A percentile compares a stretch with the other conserved stretches of the same genome.
These are phyloP conservation scores for Agaricales sp. DNA, from an alignment of 1,284 basidiomycete species.

Conservation along the genomic window DNA sequence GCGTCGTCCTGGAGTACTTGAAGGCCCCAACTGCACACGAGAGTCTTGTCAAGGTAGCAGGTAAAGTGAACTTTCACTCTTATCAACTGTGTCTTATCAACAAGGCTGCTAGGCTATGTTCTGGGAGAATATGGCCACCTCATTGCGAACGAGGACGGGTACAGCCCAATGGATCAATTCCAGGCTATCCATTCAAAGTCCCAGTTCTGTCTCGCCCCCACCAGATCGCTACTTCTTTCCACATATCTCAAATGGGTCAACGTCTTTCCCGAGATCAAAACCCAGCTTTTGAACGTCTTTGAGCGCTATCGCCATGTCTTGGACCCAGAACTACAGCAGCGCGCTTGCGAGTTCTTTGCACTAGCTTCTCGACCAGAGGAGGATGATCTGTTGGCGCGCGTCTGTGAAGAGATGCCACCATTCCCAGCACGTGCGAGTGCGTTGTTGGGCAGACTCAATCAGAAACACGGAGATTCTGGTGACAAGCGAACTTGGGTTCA, in stretches of 20 bases:
- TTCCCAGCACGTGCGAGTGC: constrained; percentile 94
- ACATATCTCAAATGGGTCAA: constrained; percentile 99
- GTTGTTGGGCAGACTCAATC: constrained; percentile 76
- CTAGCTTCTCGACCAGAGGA: constrained; percentile 76
- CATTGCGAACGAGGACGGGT: constrained; percentile 90
- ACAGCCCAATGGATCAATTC: constrained; percentile 93
- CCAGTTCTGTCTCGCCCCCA: constrained; percentile 88
- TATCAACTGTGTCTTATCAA: constrained; percentile 8
- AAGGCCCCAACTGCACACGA: constrained; percentile 89
- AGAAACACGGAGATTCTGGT: constrained; percentile 82
- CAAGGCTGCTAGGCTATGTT: constrained; percentile 63
- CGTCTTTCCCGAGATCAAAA: constrained; percentile 97
- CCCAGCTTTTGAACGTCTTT: constrained; percentile 89
- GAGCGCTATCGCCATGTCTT: constrained; percentile 96
- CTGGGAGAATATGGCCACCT: constrained; percentile 97
- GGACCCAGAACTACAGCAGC: constrained; percentile 96
- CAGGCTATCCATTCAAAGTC: constrained; percentile 92
- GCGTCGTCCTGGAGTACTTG: constrained; percentile 88
- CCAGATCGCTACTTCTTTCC: constrained; percentile 86
- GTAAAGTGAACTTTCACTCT: constrained; percentile 26
- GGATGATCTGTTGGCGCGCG: constrained; percentile 86
- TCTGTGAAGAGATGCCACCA: constrained; percentile 99
- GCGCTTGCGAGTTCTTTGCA: constrained; percentile 94
- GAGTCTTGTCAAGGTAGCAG: constrained; percentile 94
- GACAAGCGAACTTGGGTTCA: constrained; percentile 96